phyloP scores from a whole-genome alignment of 306 rosid species.

The Herpetospermum pedunculosum region DNA sequence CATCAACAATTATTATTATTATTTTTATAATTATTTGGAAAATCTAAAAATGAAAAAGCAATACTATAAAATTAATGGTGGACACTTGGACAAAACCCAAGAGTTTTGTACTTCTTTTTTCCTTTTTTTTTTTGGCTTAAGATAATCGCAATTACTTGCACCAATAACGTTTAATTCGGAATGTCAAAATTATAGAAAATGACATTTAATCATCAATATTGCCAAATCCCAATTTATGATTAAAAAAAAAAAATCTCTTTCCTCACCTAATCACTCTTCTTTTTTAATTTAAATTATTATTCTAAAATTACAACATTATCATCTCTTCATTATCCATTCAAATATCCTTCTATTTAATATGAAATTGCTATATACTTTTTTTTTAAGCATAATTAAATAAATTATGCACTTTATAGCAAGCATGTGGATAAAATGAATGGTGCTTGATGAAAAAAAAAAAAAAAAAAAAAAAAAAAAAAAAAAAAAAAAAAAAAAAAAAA shows the following conservation, averaged over 20 bases:
- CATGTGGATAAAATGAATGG: background rate
- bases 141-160: background rate
- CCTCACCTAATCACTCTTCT: background rate
- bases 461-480: too few species aligned
- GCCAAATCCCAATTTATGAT: background rate
- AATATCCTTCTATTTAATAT: background rate
- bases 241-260: background rate
- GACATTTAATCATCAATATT: background rate
- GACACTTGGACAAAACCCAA: background rate
- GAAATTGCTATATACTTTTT: too few species aligned
- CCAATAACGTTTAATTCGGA: background rate
- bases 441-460: too few species aligned
- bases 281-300: background rate
- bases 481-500: too few species aligned
- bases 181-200: background rate
- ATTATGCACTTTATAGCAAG: background rate
- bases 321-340: background rate
- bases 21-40: too few species aligned
- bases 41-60: too few species aligned
- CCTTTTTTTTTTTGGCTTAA: background rate
- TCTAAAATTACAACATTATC: background rate
- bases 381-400: too few species aligned
- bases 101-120: background rate
- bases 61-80: too few species aligned
- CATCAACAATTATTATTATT: too few species aligned